Conservation (phyloP, 352 stramenopile genomes). For the Elongisporangium prolatum region DNA sequence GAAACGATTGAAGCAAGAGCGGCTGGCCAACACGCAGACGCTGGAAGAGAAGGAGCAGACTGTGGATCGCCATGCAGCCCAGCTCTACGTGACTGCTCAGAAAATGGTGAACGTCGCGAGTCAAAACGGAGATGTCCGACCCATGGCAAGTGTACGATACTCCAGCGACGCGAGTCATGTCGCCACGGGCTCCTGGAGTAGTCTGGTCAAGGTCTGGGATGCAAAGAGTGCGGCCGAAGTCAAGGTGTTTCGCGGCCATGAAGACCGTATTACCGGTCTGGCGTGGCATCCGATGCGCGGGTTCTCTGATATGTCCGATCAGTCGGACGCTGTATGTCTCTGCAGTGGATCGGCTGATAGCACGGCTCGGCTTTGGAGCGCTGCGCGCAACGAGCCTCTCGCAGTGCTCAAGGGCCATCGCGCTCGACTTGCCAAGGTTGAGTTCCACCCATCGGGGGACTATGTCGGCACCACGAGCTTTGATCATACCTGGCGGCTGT, state of each 20-base stretch:
- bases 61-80: conserved; percentile 54
- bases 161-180: conserved; percentile 56
- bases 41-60: conserved; percentile 38
- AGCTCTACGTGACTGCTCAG: conserved; percentile 71
- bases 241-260: conserved; percentile 81
- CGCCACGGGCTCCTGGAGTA: conserved; percentile 92
- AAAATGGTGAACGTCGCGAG: conserved; percentile 88
- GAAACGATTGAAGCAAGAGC: conserved; percentile 54
- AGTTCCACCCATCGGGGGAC: conserved; percentile 93
- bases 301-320: conserved; percentile 62
- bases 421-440: conserved; percentile 79
- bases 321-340: conserved; percentile 50
- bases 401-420: conserved; percentile 68
- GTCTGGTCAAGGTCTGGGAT: conserved; percentile 94
- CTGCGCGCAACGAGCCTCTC: conserved; percentile 38
- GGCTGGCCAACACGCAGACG: conserved; percentile 26
- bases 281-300: conserved; percentile 65
- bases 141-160: conserved; percentile 76
- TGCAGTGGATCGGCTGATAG: conserved; percentile 76
- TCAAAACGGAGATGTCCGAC: conserved; percentile 93
- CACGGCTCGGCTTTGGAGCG: conserved; percentile 75
- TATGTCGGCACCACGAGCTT: conserved; percentile 94
- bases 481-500: conserved; percentile 97
- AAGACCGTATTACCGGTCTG: conserved; percentile 84
- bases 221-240: conserved; percentile 49